phyloP scores from a whole-genome alignment of 2,329 filamentous ascomycete genomes.

The Cercospora citrullina region DNA sequence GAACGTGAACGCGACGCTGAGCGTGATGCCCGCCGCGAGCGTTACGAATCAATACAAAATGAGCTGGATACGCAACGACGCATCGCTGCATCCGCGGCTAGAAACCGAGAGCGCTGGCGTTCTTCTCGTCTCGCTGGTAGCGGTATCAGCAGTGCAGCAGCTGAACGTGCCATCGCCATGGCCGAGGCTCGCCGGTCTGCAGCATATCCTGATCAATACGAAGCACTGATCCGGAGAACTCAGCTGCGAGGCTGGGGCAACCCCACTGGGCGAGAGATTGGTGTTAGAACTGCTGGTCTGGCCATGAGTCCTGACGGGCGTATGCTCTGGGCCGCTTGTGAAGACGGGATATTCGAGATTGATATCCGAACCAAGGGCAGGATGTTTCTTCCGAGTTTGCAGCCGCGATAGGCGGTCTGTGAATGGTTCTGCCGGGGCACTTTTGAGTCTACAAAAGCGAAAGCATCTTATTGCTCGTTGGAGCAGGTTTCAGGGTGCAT shows the following conservation, averaged over 20 bases:
- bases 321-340: slow-evolving; percentile 51
- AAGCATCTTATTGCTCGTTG: neutral
- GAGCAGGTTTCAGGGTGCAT: neutral
- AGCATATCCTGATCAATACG: slow-evolving; percentile 31
- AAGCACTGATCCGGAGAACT: slow-evolving; percentile 26
- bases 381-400: slow-evolving; percentile 50
- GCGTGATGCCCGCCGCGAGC: slow-evolving; percentile 14
- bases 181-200: slow-evolving; percentile 23
- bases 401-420: slow-evolving; percentile 22
- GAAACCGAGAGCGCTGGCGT: slow-evolving; percentile 26
- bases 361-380: slow-evolving; percentile 63
- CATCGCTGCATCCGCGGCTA: slow-evolving; percentile 20
- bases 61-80: slow-evolving; percentile 25
- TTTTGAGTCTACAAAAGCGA: neutral
- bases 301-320: slow-evolving; percentile 52
- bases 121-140: slow-evolving; percentile 15
- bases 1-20: slow-evolving; percentile 14
- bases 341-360: slow-evolving; percentile 76
- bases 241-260: slow-evolving; percentile 20
- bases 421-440: neutral
- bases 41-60: slow-evolving; percentile 21
- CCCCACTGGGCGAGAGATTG: slow-evolving; percentile 34
- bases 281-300: slow-evolving; percentile 50
- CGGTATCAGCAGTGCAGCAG: slow-evolving; percentile 2
- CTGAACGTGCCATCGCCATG: slow-evolving; percentile 14